These are phyloP conservation scores for Cryptococcus deneoformans DNA, from an alignment of 1,284 basidiomycete species.

Conservation along the genomic window DNA sequence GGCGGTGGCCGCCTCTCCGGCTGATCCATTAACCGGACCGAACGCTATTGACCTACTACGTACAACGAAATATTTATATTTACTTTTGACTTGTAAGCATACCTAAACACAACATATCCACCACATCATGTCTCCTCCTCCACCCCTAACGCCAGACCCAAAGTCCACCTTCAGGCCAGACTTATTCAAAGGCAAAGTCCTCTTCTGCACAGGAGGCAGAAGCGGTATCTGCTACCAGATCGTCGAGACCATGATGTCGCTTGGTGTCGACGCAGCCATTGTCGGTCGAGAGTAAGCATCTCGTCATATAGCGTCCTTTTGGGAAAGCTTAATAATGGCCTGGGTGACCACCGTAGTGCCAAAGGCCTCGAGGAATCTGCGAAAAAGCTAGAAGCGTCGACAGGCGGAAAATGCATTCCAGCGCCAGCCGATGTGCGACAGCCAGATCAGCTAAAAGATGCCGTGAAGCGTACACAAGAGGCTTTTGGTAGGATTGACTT, in stretches of 20 bases:
- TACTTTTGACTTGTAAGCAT: too few species aligned
- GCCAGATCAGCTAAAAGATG: slow-evolving; percentile 66
- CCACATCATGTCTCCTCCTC: not conserved
- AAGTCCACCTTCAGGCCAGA: slow-evolving; percentile 64
- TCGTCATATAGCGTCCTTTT: not conserved
- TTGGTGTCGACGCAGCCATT: slow-evolving; percentile 78
- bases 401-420: slow-evolving; percentile 69
- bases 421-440: slow-evolving; percentile 80
- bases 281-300: slow-evolving; percentile 73
- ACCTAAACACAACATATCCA: too few species aligned
- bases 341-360: slow-evolving; percentile 53
- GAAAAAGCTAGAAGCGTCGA: slow-evolving; percentile 64
- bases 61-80: too few species aligned
- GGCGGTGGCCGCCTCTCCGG: too few species aligned
- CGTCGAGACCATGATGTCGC: slow-evolving; percentile 80
- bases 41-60: too few species aligned
- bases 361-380: slow-evolving; percentile 73
- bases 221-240: slow-evolving; percentile 91
- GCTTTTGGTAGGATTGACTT: slow-evolving; percentile 88
- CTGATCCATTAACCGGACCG: too few species aligned
- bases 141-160: not conserved
- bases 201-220: slow-evolving; percentile 86
- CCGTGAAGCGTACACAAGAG: slow-evolving; percentile 71
- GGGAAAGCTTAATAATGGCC: not conserved
- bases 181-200: slow-evolving; percentile 87